Evolutionary conservation across 129 eudicot genomes (phyloP), one percentile per base, ranked within the genome.

Genomic region (Tanacetum coccineum): DNA sequence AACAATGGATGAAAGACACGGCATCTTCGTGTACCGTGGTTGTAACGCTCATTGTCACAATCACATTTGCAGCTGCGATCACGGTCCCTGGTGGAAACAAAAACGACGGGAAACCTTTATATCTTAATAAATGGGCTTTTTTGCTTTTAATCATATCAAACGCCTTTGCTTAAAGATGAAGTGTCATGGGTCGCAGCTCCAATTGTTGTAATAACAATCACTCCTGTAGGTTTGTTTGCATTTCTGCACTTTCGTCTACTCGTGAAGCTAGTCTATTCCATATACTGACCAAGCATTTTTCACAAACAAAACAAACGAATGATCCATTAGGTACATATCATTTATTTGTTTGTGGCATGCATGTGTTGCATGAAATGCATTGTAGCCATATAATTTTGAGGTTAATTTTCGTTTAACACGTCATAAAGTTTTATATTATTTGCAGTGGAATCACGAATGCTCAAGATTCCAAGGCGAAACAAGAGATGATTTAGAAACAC

Each of bases 31-130:
- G 32, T 20, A 54, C 60, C 32, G 7, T 54, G 60, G 32, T 20
- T 18, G 60, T 13, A 54, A 19, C 32, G 3, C 60, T 54, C 21
- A 54, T 54, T 20, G 11, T 54, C 3, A 54, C 32, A 54, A 54
- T 20, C 28, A 26, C 60, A 54, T 54, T 54, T 54, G 60, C 60
- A 20, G 60, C 25, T 54, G 60, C 60, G 28, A 18, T 54, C 60
- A 54, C 60, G 2, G 25, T 53, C 22, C 60, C 60, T 15, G 60
- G n/a, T 20, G 60, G 60, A 54, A 54, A 54, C 6, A 13, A 20
- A 20, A 26, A 3, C 9, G 12, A 54, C 20, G 60, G 60, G 28
- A 20, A 19, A 54, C 59, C 32, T 6, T 20, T 54, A 26, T 54
- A 17, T 13, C 21, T 17, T 0, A 19, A 54, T 20, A 19, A 54